Base-by-base conservation (phyloP, 352 stramenopile species). In the Aphanomyces euteiches region DNA sequence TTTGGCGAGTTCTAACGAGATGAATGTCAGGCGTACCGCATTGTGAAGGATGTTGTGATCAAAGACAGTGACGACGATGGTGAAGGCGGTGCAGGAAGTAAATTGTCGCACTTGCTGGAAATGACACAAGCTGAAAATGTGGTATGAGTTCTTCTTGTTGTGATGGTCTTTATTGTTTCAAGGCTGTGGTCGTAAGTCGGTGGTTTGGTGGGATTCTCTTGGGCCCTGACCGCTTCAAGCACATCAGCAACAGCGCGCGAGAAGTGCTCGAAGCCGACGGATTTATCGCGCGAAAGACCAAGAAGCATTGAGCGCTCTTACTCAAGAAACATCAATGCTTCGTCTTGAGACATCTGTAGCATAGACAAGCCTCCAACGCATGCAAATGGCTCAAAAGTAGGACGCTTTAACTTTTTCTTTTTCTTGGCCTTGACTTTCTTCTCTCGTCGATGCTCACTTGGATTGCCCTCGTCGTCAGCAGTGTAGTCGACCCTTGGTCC, bases 21-120 rank as follows among this genome's bases (percentile, higher is more conserved):
- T 43, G 17, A 28, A 15, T 39, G 6, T n/a, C 56, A 61, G 38
- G 88, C 85, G 45, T 96, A 95, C 74, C 85, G 87, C 43, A 91
- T 95, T 69, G 74, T 89, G 21, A 38, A 73, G 17, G 77, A 81
- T 15, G 78, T 86, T 43, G 75, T 80, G 2, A 72, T 93, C 61
- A 94, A 93, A 43, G 88, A 96, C 67, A 93, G 93, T 71, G 88
- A 96, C 70, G 85, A 93, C 41, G 88, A 96, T 67, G 88, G 88
- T 36, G 88, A 96, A 58, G 78, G 90, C 70, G 88, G 76, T 50
- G 88, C 87, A 17, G 88, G 87, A 4, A 91, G 79, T 67, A 94
- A 94, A 63, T 70, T 96, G 56, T 91, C 85, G 37, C 84, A 91
- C 47, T 50, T 96, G 65, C 72, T 96, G 6, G 85, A 95, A 67